phyloP scores from a whole-genome alignment of 2,329 filamentous ascomycete genomes.

The Talaromyces sp. region DNA sequence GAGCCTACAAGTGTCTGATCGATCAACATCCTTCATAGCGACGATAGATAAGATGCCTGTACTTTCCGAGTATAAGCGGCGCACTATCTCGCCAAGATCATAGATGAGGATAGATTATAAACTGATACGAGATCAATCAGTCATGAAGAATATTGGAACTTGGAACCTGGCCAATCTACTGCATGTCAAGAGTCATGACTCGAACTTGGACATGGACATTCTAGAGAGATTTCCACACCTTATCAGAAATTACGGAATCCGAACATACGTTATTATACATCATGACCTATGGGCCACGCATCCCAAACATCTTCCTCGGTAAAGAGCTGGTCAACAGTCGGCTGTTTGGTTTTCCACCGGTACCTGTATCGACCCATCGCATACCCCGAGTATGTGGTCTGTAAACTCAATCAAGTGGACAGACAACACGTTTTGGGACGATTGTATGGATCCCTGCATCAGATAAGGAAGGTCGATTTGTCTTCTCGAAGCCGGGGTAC shows the following conservation, averaged over 20 bases:
- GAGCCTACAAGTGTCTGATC: background rate
- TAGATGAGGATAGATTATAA: background rate
- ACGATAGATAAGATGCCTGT: background rate
- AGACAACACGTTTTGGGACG: background rate
- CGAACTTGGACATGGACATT: background rate
- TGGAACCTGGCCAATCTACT: background rate
- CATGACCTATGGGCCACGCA: too few species aligned
- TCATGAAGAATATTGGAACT: background rate
- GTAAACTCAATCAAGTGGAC: background rate
- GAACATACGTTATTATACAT: background rate
- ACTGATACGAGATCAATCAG: background rate
- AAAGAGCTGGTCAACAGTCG: background rate
- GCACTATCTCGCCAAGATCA: background rate
- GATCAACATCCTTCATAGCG: too few species aligned
- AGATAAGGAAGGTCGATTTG: conserved; percentile 3
- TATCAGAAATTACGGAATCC: background rate
- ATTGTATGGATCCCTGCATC: background rate
- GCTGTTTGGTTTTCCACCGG: background rate
- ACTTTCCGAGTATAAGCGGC: conserved; percentile 1
- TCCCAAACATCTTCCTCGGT: background rate
- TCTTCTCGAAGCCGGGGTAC: conserved; percentile 2
- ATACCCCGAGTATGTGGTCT: background rate
- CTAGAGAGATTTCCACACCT: background rate
- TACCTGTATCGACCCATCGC: background rate
- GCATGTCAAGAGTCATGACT: background rate